Evolutionary conservation across 495 filamentous ascomycete species (phyloP), one percentile per base, ranked within the genome.

Genomic region (Penicillium tannophilum): DNA sequence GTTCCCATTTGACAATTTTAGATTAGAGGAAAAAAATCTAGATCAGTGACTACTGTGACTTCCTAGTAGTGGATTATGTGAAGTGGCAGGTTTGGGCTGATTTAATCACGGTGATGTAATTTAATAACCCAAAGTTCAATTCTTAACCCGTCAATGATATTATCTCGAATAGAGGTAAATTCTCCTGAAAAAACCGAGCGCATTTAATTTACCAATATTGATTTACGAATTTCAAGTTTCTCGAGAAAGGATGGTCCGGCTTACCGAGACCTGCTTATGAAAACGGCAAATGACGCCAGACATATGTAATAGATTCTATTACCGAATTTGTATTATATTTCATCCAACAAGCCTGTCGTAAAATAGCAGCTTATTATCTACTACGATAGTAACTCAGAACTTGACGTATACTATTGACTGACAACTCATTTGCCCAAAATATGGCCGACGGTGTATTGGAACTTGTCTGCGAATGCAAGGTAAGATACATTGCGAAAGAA

Each of bases 391-490:
- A 23, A 23, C 20, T 1, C 20, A 2, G 2, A 23, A 23, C 2
- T 23, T 23, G 20, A 2, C 20, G 20, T 1, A 23, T 23, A 23
- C 2, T 2, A 23, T 23, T 23, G 2, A 23, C 20, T 23, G 20
- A 23, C 20, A 2, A 23, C 20, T 23, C 20, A 23, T 2, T 23
- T 23, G 20, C 20, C 20, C 20, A 23, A 35, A 11, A 35, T 35
- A 62, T 62, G 59, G 49, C 59, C 1, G 49, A 53, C 19, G 36
- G 43, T 6, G 49, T 62, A 26, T 19, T 62, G 11, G 28, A 57
- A 43, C 54, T 62, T 12, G 16, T 33, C 5, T 62, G 59, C 48
- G 59, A 57, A 30, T 62, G 59, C 59, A 62, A 62, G 43, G 59
- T 62, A 54, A 53, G 39, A 33, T 3, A 28, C 12, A 9, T 26